A percentile compares a stretch with the other conserved stretches of the same genome.
These are phyloP conservation scores for Mycena epipterygia DNA, from an alignment of 768 basidiomycete genomes.

Conservation along the genomic window DNA sequence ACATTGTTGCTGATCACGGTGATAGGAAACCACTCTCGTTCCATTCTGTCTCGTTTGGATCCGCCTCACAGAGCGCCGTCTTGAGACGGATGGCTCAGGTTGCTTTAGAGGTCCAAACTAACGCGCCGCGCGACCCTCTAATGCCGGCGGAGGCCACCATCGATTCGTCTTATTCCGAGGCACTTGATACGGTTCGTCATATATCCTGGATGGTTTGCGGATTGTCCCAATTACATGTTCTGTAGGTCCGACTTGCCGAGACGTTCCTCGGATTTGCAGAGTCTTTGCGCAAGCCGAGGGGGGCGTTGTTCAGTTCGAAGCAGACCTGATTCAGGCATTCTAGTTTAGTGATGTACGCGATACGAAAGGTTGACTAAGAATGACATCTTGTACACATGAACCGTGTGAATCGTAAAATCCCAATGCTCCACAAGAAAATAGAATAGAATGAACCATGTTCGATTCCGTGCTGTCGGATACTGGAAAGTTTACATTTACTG, in stretches of 20 bases:
- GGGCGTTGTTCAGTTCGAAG: conserved; percentile 39
- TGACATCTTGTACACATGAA: no score
- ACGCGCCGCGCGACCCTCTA: conserved; percentile 55
- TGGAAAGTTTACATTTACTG: no score
- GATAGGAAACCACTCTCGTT: conserved; percentile 64
- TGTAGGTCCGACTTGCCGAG: conserved; percentile 63
- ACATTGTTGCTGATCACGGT: not conserved
- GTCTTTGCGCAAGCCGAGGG: conserved; percentile 65
- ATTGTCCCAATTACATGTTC: not conserved
- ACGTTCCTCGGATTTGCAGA: conserved; percentile 67
- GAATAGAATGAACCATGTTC: no score
- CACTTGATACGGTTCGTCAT: conserved; percentile 61
- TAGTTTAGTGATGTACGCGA: no score
- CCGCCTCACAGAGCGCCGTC: conserved; percentile 33
- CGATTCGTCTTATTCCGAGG: conserved; percentile 60
- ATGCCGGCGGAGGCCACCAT: conserved; percentile 47
- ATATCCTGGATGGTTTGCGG: not conserved
- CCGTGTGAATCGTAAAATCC: no score
- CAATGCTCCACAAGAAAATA: no score
- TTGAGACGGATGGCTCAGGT: conserved; percentile 63
- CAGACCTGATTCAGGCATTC: not conserved
- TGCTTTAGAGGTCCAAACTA: conserved; percentile 57
- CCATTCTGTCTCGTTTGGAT: conserved; percentile 66
- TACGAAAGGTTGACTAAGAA: no score
- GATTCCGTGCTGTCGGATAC: no score